phyloP scores from a whole-genome alignment of 768 basidiomycete species.

The Amanita rimosa region DNA sequence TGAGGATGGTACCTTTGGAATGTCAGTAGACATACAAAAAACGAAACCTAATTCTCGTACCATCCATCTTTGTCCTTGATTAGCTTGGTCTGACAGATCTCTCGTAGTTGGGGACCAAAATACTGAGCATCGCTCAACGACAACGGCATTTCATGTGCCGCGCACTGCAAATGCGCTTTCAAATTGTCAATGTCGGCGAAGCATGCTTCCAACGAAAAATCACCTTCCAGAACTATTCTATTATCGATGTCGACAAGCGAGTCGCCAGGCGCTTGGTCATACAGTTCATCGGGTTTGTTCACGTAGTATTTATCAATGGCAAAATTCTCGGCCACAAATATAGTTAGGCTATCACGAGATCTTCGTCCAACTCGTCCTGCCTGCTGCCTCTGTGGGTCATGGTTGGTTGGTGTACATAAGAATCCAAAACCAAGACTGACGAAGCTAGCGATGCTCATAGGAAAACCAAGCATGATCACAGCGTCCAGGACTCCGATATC shows the following conservation, averaged over 20 bases:
- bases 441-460: constrained; percentile 68
- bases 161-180: constrained; percentile 78
- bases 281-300: constrained; percentile 58
- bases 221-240: constrained; percentile 60
- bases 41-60: constrained; percentile 23
- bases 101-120: constrained; percentile 53
- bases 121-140: constrained; percentile 51
- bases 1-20: constrained; percentile 67
- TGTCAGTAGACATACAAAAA: background rate
- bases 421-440: constrained; percentile 27
- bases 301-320: constrained; percentile 72
- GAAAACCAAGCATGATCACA: constrained; percentile 85
- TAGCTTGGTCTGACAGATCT: constrained; percentile 52
- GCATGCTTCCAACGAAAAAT: too few relatives aligned
- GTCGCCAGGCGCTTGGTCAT: constrained; percentile 48
- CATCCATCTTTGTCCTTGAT: constrained; percentile 71
- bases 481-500: constrained; percentile 85
- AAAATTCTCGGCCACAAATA: constrained; percentile 57
- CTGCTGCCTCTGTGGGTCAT: constrained; percentile 61
- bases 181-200: background rate
- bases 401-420: background rate
- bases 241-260: constrained; percentile 66
- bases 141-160: constrained; percentile 78
- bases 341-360: constrained; percentile 64
- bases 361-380: constrained; percentile 80